Evolutionary conservation across 352 stramenopile genomes (phyloP).

Genomic region (Phytopythium helicoides): DNA sequence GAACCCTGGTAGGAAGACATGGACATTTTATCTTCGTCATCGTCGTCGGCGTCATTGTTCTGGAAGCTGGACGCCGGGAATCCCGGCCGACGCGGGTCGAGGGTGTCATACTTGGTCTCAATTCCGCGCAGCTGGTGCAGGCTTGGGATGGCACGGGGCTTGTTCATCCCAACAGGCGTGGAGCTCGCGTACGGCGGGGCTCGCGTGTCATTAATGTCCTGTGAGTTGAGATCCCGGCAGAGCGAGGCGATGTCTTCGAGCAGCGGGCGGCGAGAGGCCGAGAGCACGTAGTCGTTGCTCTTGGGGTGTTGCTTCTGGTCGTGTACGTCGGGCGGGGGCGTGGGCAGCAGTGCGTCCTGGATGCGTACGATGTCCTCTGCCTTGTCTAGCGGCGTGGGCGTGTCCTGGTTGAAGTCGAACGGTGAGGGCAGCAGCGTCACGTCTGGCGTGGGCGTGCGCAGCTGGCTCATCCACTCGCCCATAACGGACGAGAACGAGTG

Average conservation of each 20-base stretch:
- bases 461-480: constrained; percentile 80
- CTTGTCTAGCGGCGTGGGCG: constrained; percentile 68
- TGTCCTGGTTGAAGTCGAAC: constrained; percentile 78
- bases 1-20: constrained; percentile 12
- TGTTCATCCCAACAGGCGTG: not conserved
- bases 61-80: constrained; percentile 1
- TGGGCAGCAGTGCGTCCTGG: constrained; percentile 72
- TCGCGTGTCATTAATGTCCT: constrained; percentile 35
- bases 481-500: constrained; percentile 60
- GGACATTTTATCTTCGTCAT: constrained; percentile 19
- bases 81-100: not conserved
- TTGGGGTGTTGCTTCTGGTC: constrained; percentile 63
- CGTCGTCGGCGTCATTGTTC: constrained; percentile 13
- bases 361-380: constrained; percentile 69
- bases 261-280: constrained; percentile 44
- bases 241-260: constrained; percentile 79
- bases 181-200: constrained; percentile 1
- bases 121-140: constrained; percentile 5
- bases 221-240: constrained; percentile 72
- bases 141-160: not conserved
- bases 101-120: constrained; percentile 6
- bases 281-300: constrained; percentile 54
- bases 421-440: constrained; percentile 78
- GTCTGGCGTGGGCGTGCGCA: constrained; percentile 73
- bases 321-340: constrained; percentile 54